Percentiles rank a stretch among this genome's conserved stretches.
phyloP scores from a whole-genome alignment of 2,329 filamentous ascomycete genomes.

The Colletotrichum sp. region DNA sequence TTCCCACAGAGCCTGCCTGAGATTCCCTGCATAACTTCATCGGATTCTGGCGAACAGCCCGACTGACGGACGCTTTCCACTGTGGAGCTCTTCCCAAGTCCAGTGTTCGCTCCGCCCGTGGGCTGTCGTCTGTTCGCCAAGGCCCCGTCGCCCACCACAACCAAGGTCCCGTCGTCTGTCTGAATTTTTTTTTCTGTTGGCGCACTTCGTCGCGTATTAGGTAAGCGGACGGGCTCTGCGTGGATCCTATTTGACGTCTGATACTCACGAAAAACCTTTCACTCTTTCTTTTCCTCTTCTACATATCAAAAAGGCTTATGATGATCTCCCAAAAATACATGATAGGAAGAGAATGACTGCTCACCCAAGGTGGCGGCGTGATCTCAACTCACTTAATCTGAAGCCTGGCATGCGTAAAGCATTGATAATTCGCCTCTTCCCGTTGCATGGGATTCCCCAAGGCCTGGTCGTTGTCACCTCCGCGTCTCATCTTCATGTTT shows the following conservation, averaged over 20 bases:
- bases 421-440: not conserved
- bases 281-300: constrained; percentile 31
- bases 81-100: not conserved
- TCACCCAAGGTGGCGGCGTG: constrained; percentile 54
- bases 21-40: constrained; percentile 3
- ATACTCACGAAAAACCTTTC: constrained; percentile 22
- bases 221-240: not conserved
- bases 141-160: constrained; percentile 1
- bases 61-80: not conserved
- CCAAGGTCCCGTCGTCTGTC: not conserved
- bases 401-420: constrained; percentile 45
- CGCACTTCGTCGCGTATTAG: not conserved
- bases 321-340: constrained; percentile 63
- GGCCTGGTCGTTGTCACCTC: not conserved
- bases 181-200: not conserved
- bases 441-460: not conserved
- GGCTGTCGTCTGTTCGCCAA: not conserved
- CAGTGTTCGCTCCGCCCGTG: not conserved
- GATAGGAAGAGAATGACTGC: constrained; percentile 75
- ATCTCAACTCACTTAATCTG: constrained; percentile 67
- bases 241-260: constrained; percentile 17
- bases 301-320: constrained; percentile 54
- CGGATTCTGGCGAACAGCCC: constrained; percentile 2
- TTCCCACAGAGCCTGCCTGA: not conserved
- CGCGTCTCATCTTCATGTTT: constrained; percentile 16